phyloP scores from a whole-genome alignment of 768 basidiomycete genomes.

The Chalciporus pseudorubinellus region DNA sequence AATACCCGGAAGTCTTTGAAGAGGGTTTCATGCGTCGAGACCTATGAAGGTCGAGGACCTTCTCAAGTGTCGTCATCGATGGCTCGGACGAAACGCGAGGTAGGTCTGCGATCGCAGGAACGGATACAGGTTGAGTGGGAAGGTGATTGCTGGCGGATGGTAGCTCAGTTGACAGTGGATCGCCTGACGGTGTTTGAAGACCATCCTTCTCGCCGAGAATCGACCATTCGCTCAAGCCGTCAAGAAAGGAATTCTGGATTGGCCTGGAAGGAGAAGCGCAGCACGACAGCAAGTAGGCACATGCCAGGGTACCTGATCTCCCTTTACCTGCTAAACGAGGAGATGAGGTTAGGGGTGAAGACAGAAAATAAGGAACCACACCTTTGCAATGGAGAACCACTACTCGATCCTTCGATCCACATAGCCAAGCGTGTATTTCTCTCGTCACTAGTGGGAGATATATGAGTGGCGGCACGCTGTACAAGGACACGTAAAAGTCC shows the following conservation, averaged over 20 bases:
- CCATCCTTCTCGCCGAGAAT: slow-evolving; percentile 22
- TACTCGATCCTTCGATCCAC: slow-evolving; percentile 60
- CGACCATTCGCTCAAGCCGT: slow-evolving; percentile 21
- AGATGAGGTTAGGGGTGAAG: slow-evolving; percentile 1
- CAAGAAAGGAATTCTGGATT: slow-evolving; percentile 1
- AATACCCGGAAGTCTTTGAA: too few species aligned
- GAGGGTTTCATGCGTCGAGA: slow-evolving; percentile 60
- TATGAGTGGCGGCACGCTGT: slow-evolving; percentile 73
- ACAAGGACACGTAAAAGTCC: not conserved
- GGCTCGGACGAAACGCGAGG: slow-evolving; percentile 19
- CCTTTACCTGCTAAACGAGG: slow-evolving; percentile 66
- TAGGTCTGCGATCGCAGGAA: slow-evolving; percentile 2
- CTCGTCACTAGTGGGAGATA: slow-evolving; percentile 69
- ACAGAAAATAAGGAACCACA: slow-evolving; percentile 18
- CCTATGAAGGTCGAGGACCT: slow-evolving; percentile 67
- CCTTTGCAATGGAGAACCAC: slow-evolving; percentile 90
- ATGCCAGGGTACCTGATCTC: slow-evolving; percentile 82
- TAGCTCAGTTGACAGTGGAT: not conserved
- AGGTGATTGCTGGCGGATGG: not conserved
- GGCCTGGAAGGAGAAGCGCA: slow-evolving; percentile 46
- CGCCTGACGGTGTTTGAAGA: slow-evolving; percentile 9
- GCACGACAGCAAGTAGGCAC: slow-evolving; percentile 71
- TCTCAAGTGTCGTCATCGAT: slow-evolving; percentile 40
- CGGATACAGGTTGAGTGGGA: not conserved
- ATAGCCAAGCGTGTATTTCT: slow-evolving; percentile 74